Evolutionary conservation across 2,329 filamentous ascomycete genomes (phyloP), one percentile per base, ranked within the genome.

Genomic region (Lachnellula suecica): DNA sequence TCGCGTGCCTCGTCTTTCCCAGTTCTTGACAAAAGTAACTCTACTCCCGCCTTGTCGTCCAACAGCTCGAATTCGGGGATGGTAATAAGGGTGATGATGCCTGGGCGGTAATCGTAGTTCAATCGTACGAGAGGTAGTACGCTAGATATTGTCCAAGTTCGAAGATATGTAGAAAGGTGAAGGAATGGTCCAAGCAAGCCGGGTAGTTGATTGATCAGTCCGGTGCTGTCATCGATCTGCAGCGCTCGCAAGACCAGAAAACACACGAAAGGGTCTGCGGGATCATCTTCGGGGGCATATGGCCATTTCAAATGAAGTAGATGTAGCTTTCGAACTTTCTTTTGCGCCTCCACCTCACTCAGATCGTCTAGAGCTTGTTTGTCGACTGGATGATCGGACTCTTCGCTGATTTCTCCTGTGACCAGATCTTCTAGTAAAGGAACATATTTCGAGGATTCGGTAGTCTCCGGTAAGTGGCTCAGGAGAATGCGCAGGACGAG

Each of bases 391-490:
- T 66, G 65, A 15, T 78, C 72, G 38, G 72, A 63, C 22, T 72
- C 66, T 24, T 68, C 58, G 9, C 24, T 25, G 24, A 63, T 27
- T 29, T 49, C 48, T 17, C 58, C 62, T 22, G 54, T 56, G 47
- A 56, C 42, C 54, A 91, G 71, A 47, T 83, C 77, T 60, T 79
- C 70, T 17, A 91, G 65, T 47, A 89, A 79, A 13, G 73, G 72
- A 17, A 82, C 73, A 65, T 92, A 92, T 42, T 74, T 67, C n/a
- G 70, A 71, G 4, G 89, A 83, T 4, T 80, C 79, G 4, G 83
- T 66, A 40, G 80, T 85, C 69, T 93, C 89, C 23, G 91, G 90
- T 1, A 95, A 77, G 65, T 87, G 89, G 19, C 86, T 89, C 42
- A 95, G 78, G 20, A 95, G 72, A 48, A 94, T 84, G 41, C 87